Evolutionary conservation across 2,329 filamentous ascomycete genomes (phyloP), one percentile per base, ranked within the genome.

Genomic region (Gyromitra esculenta): DNA sequence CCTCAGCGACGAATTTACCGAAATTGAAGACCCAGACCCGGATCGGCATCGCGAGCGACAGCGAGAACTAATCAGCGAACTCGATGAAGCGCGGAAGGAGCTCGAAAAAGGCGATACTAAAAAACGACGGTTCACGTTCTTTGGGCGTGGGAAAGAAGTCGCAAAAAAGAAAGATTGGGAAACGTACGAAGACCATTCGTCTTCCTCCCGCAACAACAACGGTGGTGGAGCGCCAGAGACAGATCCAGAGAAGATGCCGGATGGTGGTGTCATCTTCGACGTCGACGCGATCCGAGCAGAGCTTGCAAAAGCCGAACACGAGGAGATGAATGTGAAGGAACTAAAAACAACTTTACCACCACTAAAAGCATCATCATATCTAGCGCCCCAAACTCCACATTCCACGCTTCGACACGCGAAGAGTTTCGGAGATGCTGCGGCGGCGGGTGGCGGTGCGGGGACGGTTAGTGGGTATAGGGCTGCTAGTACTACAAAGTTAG

Each of bases 11-110:
- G 95, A 98, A 82, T 99, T 98, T 82, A 91, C 89, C 0, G 96
- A 99, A 84, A 98, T 99, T 76, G 96, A 98, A 82, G 96, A 99
- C 80, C 94, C 96, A 0, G 96, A 99, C 81, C 96, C 96, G 0
- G 96, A 98, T 0, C 95, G 97, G 80, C 95, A 98, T 84, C 88
- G 89, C 65, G 88, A 93, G 82, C 88, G 94, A 62, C 96, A 99
- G 84, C 88, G 94, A 72, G 95, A 98, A 84, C 88, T 99, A 54
- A 97, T 99, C 82, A 94, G 92, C 81, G 96, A 99, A 84, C 97
- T 99, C 67, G 95, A 98, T 82, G 94, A 97, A 84, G 96, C 96
- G 5, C 89, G 96, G 48, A 94, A 91, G 82, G 90, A 96, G 81
- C 87, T 97, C 2, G 94, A 97, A 81, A 90, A 89, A 82, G 92